Base-by-base conservation (phyloP, 2,329 filamentous ascomycete genomes). In the Trichoderma afroharzianum region DNA sequence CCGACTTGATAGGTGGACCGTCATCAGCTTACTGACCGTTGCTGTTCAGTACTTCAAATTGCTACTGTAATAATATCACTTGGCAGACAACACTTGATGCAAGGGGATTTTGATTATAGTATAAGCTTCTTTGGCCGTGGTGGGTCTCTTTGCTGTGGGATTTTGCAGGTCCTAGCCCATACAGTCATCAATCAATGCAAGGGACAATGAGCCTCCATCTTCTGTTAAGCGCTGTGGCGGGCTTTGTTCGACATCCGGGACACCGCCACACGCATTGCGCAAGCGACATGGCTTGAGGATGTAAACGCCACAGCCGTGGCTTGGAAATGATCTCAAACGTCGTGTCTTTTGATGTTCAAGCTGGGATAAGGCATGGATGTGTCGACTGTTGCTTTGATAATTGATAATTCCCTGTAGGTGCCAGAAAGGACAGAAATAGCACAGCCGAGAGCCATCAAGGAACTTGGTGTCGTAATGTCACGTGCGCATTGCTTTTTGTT, bases 201-300 rank as follows among this genome's bases (percentile, higher is more conserved):
- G 43, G 43, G 43, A 50, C 43, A 21, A 50, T 11, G n/a, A 50
- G 43, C n/a, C 36, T 39, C 15, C 36, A 39, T 39, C 15, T 50
- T 6, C 43, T 57, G 59, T 9, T 36, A 47, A 18, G 61, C 36
- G 36, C 36, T 63, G 61, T 63, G 61, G 61, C 61, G 43, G 61
- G 24, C 21, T 24, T 61, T 24, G 26, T 36, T 21, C n/a, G 43
- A 50, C 43, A 50, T 50, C 43, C 43, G n/a, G 14, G 61, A 68
- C 53, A 43, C 53, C 64, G 64, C 64, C 64, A 68, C 64, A 58
- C 6, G 3, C 28, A 39, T 67, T 67, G 50, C 63, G 63, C 63
- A 55, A 57, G 64, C 36, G 11, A 14, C 4, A 36, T 18, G 43
- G 43, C 43, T 21, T n/a, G n/a, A 50, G 6, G 9, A 3, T 5